Evolutionary conservation across 345 rosid genomes (phyloP).

Genomic region (Aquilaria malaccensis): DNA sequence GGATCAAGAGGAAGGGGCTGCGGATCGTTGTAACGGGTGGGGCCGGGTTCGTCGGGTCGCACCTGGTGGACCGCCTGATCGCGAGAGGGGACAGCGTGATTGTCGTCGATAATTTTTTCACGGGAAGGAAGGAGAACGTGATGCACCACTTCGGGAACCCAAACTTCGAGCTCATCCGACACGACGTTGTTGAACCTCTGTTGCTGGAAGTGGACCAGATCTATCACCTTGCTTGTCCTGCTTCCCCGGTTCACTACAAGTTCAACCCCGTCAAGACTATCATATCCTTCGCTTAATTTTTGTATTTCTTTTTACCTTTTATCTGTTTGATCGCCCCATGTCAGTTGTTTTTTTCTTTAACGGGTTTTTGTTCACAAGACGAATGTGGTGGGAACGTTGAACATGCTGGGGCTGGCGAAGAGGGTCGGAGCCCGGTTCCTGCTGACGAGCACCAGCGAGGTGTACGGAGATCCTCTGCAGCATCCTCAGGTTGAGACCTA

Average conservation of each 20-base stretch:
- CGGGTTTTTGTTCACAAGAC: slow-evolving; percentile 46
- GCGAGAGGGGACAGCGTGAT: slow-evolving; percentile 93
- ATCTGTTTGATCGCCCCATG: not conserved
- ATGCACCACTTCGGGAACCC: slow-evolving; percentile 96
- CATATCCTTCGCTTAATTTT: slow-evolving; percentile 32
- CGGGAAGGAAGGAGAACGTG: slow-evolving; percentile 93
- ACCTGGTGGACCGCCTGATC: slow-evolving; percentile 88
- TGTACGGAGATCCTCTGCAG: slow-evolving; percentile 96
- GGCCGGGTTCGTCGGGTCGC: slow-evolving; percentile 99
- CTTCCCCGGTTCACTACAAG: slow-evolving; percentile 98
- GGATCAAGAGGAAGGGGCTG: slow-evolving; percentile 68
- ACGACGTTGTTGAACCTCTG: slow-evolving; percentile 93
- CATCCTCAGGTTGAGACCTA: slow-evolving; percentile 99
- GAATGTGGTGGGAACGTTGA: slow-evolving; percentile 91
- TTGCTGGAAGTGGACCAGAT: slow-evolving; percentile 97
- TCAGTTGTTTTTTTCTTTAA: slow-evolving; percentile 17
- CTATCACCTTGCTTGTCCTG: slow-evolving; percentile 98
- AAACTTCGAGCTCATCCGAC: slow-evolving; percentile 82
- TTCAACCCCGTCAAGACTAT: slow-evolving; percentile 97
- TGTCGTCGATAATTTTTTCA: slow-evolving; percentile 98
- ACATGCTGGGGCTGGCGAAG: slow-evolving; percentile 95
- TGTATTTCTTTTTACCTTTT: not conserved
- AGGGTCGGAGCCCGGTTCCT: slow-evolving; percentile 88
- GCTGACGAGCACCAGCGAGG: slow-evolving; percentile 96
- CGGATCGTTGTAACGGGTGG: slow-evolving; percentile 96